These are phyloP conservation scores for Leucosporidium creatinivorum DNA, from an alignment of 768 basidiomycete species.

Conservation along the genomic window DNA sequence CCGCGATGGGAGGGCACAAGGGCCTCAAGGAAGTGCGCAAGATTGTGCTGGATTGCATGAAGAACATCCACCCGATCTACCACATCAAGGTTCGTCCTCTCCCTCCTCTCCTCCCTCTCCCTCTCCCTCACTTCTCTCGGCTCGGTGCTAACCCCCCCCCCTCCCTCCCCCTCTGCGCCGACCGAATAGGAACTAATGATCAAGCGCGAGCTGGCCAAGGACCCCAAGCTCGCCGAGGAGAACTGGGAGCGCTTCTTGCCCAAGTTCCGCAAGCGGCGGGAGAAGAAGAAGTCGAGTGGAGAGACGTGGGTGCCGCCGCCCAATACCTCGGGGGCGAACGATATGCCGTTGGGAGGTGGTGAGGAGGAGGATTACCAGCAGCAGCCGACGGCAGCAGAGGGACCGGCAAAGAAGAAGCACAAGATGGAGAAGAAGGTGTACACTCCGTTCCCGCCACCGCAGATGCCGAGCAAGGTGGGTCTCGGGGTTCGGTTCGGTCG, in stretches of 20 bases:
- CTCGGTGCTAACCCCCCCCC: neutral
- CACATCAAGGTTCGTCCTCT: conserved; percentile 70
- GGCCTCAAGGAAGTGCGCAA: conserved; percentile 90
- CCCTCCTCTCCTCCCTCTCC: neutral
- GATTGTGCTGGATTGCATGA: conserved; percentile 98
- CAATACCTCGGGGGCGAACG: conserved; percentile 45
- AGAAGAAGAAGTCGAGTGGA: conserved; percentile 70
- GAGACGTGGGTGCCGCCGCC: conserved; percentile 1
- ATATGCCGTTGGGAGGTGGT: conserved; percentile 46
- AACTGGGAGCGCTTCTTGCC: conserved; percentile 97
- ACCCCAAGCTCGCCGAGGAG: conserved; percentile 86
- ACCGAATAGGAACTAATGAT: conserved; percentile 88
- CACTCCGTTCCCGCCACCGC: conserved; percentile 93
- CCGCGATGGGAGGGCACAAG: conserved; percentile 94
- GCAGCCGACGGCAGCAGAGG: conserved; percentile 62
- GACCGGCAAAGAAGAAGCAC: conserved; percentile 90
- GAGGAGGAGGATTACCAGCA: conserved; percentile 58
- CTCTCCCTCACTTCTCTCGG: neutral
- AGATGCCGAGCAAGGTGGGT: conserved; percentile 78
- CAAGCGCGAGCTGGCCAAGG: conserved; percentile 91
- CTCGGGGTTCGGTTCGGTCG: neutral
- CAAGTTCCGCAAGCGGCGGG: conserved; percentile 84
- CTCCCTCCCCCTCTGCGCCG: neutral
- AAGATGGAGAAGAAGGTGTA: conserved; percentile 70
- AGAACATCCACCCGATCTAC: conserved; percentile 98